A percentile compares a stretch with the other conserved stretches of the same genome.
These are phyloP conservation scores for Pseudozyma sp. DNA, from an alignment of 1,284 basidiomycete genomes.

Conservation along the genomic window DNA sequence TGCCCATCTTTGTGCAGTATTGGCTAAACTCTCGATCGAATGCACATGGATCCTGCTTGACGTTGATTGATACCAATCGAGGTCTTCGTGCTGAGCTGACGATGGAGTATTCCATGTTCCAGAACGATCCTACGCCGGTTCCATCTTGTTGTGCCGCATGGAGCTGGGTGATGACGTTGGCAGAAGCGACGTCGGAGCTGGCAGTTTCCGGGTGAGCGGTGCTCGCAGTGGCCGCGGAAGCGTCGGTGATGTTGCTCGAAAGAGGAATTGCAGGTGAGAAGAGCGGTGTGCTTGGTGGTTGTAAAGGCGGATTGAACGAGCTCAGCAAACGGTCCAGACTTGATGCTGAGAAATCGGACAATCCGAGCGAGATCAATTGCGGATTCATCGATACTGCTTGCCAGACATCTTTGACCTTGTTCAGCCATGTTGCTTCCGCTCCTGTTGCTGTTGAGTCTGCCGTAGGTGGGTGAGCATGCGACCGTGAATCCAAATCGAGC, in stretches of 20 bases:
- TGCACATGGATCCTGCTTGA: constrained; percentile 51
- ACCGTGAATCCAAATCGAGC: constrained; percentile 37
- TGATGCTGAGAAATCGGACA: constrained; percentile 49
- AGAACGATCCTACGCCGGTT: constrained; percentile 8
- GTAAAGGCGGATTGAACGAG: constrained; percentile 24
- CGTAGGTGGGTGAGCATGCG: constrained; percentile 10
- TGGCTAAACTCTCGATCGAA: constrained; percentile 48
- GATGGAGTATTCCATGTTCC: constrained; percentile 45
- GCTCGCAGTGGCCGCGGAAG: constrained; percentile 20
- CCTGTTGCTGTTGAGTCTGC: constrained; percentile 2
- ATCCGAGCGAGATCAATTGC: constrained; percentile 52
- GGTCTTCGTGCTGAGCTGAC: constrained; percentile 36
- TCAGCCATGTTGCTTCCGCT: constrained; percentile 7
- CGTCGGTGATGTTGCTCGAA: constrained; percentile 27
- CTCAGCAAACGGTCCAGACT: constrained; percentile 21
- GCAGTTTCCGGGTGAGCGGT: constrained; percentile 13
- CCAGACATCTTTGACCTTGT: constrained; percentile 24
- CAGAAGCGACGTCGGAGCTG: constrained; percentile 15
- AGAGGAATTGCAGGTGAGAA: constrained; percentile 40
- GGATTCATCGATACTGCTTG: constrained; percentile 51
- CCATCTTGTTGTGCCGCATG: neutral
- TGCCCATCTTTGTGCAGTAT: constrained; percentile 52
- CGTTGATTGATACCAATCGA: constrained; percentile 53
- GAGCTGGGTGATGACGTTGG: neutral
- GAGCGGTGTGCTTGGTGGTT: constrained; percentile 27